Conservation (phyloP, 345 rosid genomes). For the Erysimum cheiranthoides region DNA sequence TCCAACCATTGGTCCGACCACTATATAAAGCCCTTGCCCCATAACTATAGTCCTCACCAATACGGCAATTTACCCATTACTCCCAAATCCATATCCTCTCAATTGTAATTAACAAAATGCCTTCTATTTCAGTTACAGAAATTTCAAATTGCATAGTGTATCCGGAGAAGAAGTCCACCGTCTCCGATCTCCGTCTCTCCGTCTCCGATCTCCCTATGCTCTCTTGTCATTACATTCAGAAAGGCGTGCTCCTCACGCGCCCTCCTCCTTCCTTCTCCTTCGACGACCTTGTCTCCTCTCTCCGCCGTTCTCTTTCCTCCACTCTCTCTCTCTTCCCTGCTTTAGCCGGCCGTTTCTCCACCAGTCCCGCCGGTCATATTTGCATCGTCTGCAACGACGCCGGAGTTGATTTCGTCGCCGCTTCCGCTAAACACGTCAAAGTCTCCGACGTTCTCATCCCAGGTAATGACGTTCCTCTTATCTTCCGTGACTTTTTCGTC, state of each 20-base stretch:
- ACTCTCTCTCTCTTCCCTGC: constrained; percentile 81
- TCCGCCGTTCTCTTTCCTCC: constrained; percentile 68
- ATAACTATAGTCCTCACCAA: constrained; percentile 30
- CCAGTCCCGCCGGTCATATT: constrained; percentile 66
- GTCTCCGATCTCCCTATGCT: constrained; percentile 98
- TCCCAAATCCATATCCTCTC: background rate
- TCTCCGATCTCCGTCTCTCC: constrained; percentile 78
- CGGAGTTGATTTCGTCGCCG: constrained; percentile 72
- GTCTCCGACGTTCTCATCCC: constrained; percentile 53
- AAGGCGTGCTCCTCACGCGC: constrained; percentile 71
- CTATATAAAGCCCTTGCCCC: constrained; percentile 55
- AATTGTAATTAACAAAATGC: constrained; percentile 46
- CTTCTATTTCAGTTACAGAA: constrained; percentile 54
- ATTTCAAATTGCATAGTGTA: constrained; percentile 64
- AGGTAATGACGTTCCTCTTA: constrained; percentile 57
- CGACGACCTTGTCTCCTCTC: constrained; percentile 52
- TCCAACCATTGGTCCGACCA: constrained; percentile 34
- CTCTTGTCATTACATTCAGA: constrained; percentile 96
- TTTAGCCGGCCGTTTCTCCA: constrained; percentile 81
- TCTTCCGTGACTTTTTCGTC: constrained; percentile 73
- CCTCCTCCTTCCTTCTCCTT: constrained; percentile 54
- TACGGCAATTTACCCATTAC: background rate
- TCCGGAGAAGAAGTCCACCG: constrained; percentile 56
- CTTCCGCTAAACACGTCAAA: constrained; percentile 56
- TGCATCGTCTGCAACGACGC: constrained; percentile 74